phyloP scores from a whole-genome alignment of 148 eudicot genomes.

The Silene uniflora region DNA sequence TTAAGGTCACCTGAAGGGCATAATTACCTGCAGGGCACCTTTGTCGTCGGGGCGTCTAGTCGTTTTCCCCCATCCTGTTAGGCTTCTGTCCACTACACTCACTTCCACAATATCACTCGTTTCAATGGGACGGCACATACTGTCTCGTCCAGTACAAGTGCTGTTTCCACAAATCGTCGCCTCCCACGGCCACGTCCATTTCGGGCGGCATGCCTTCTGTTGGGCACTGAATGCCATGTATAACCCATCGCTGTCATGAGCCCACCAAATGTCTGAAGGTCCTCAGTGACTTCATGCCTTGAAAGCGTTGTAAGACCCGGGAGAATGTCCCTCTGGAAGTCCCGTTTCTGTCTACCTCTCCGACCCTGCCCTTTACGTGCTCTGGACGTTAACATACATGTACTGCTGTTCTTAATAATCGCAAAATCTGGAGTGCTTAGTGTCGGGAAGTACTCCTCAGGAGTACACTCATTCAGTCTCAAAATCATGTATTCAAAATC shows the following conservation, averaged over 20 bases:
- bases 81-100: slow-evolving; percentile 59
- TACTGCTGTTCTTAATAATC: slow-evolving; percentile 30
- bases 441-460: slow-evolving; percentile 72
- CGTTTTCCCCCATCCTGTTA: slow-evolving; percentile 92
- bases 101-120: slow-evolving; percentile 40
- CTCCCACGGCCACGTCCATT: slow-evolving; percentile 63
- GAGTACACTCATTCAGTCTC: slow-evolving; percentile 47
- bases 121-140: slow-evolving; percentile 31
- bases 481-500: slow-evolving; percentile 65
- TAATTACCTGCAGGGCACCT: slow-evolving; percentile 65
- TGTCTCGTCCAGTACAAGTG: slow-evolving; percentile 26
- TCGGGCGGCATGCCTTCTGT: slow-evolving; percentile 50
- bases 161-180: slow-evolving; percentile 32
- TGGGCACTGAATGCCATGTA: slow-evolving; percentile 56
- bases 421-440: slow-evolving; percentile 50
- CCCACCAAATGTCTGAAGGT: slow-evolving; percentile 81
- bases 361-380: slow-evolving; percentile 58
- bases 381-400: slow-evolving; percentile 28
- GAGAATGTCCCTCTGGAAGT: slow-evolving; percentile 88
- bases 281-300: slow-evolving; percentile 87
- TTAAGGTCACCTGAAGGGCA: slow-evolving; percentile 40
- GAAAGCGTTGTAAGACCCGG: slow-evolving; percentile 78
- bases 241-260: slow-evolving; percentile 87
- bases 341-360: slow-evolving; percentile 79
- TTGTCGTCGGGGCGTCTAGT: slow-evolving; percentile 79